These are phyloP conservation scores for Hypomyces perniciosus DNA, from an alignment of 2,329 filamentous ascomycete genomes.

Conservation along the genomic window DNA sequence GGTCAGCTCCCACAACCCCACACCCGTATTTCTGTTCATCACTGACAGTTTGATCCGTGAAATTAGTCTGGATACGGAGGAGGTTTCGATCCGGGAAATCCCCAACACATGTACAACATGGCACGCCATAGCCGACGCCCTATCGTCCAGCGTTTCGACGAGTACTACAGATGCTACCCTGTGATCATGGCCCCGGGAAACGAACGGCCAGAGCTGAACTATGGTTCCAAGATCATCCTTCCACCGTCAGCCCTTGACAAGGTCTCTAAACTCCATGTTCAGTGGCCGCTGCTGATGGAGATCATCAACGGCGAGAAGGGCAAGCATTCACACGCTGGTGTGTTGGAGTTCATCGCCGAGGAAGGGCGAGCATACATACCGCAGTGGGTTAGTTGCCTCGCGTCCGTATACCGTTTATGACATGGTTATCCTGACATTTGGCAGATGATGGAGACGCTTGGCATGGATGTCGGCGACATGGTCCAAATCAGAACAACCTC, in stretches of 20 bases:
- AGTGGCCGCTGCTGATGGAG: constrained; percentile 96
- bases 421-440: constrained; percentile 16
- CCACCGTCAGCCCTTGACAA: constrained; percentile 96
- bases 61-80: constrained; percentile 34
- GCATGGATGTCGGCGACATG: constrained; percentile 86
- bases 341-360: constrained; percentile 94
- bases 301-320: constrained; percentile 80
- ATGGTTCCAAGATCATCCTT: constrained; percentile 95
- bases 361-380: constrained; percentile 95
- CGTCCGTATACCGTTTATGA: neutral
- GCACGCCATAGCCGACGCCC: constrained; percentile 41
- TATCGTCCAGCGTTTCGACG: constrained; percentile 77
- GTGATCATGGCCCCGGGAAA: constrained; percentile 88
- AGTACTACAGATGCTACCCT: constrained; percentile 97
- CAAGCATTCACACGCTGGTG: constrained; percentile 83
- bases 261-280: constrained; percentile 89
- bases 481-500: constrained; percentile 94
- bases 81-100: constrained; percentile 42
- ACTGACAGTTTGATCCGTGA: neutral
- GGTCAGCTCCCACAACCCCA: neutral
- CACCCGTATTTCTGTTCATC: neutral
- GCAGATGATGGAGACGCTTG: constrained; percentile 88
- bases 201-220: constrained; percentile 84
- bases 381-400: constrained; percentile 64
- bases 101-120: constrained; percentile 45